phyloP scores from a whole-genome alignment of 2,329 filamentous ascomycete species.

The Gnomoniopsis smithogilvyi region DNA sequence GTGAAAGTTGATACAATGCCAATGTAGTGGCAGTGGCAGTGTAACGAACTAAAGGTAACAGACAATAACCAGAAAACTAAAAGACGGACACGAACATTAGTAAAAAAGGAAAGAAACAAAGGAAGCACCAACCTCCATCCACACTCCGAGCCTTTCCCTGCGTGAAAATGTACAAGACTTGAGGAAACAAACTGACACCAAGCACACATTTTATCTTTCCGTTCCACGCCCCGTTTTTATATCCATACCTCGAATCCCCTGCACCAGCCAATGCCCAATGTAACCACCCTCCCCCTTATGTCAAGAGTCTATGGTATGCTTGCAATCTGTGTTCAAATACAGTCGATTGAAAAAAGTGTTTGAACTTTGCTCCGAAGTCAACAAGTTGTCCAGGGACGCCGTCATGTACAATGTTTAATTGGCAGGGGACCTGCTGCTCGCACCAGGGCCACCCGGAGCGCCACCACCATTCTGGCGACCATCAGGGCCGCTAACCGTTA shows the following conservation, averaged over 20 bases:
- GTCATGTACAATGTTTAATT: constrained; percentile 20
- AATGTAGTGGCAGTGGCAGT: not conserved
- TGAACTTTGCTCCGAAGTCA: not conserved
- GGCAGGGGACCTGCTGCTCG: constrained; percentile 60
- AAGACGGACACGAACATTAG: not conserved
- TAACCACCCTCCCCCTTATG: not conserved
- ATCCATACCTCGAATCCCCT: not conserved
- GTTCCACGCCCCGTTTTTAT: not conserved
- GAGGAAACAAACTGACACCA: not conserved
- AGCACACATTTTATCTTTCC: not conserved
- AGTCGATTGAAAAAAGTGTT: not conserved
- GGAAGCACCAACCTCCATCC: not conserved
- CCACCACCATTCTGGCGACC: constrained; percentile 60
- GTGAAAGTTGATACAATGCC: not conserved
- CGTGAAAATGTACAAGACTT: not conserved
- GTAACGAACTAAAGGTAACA: not conserved
- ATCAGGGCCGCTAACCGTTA: constrained; percentile 67
- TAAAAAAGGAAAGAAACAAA: not conserved
- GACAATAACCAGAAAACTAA: not conserved
- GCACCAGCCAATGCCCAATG: not conserved
- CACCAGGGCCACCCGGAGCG: constrained; percentile 33
- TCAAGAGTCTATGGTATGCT: not conserved
- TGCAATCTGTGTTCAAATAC: not conserved
- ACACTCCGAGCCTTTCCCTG: not conserved
- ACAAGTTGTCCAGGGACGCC: not conserved